A percentile compares a stretch with the other conserved stretches of the same genome.
These are phyloP conservation scores for Magnolia officinalis DNA, from an alignment of 164 flowering plant species.

Conservation along the genomic window DNA sequence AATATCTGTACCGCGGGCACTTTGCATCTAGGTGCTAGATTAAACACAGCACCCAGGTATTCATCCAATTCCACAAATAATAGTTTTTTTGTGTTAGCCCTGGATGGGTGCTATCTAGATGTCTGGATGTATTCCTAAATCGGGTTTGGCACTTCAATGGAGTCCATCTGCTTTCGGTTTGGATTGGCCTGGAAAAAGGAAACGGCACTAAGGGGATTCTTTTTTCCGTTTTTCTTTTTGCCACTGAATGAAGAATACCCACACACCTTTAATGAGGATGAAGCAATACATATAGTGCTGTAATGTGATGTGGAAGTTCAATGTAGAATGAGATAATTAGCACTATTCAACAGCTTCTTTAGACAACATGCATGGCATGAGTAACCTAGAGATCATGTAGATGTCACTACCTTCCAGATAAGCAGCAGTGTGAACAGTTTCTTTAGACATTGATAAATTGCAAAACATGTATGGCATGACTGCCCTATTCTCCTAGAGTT, in stretches of 20 bases:
- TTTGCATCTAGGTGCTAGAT: no score
- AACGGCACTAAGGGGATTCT: no score
- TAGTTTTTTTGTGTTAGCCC: not conserved
- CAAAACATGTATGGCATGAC: no score
- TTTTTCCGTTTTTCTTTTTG: no score
- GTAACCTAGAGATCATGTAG: no score
- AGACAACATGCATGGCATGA: not conserved
- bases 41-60: not conserved
- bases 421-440: no score
- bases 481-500: no score
- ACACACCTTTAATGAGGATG: not conserved
- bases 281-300: not conserved
- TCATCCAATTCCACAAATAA: not conserved
- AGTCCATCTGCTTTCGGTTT: not conserved
- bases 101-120: not conserved
- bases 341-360: not conserved
- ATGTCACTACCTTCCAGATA: no score
- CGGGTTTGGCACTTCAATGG: not conserved
- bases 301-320: not conserved
- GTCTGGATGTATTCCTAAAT: not conserved
- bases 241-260: not conserved
- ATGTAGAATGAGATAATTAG: not conserved
- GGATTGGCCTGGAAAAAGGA: not conserved
- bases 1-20: not conserved
- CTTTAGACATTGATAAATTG: no score